Conservation (phyloP, 768 basidiomycete species). For the Termitomyces bulborhizus region DNA sequence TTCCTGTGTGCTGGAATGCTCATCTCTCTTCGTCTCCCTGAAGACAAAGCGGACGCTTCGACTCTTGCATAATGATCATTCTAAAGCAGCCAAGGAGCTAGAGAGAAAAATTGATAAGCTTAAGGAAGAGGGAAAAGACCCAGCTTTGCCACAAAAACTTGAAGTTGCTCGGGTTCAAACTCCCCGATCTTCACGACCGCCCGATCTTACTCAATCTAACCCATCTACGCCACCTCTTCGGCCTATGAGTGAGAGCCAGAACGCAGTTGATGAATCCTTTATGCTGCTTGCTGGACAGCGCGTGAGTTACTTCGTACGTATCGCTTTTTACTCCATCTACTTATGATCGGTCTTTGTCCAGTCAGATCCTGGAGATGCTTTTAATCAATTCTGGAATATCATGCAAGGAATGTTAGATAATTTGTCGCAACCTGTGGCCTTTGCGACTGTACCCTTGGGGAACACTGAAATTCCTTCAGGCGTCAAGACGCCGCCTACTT, state of each 20-base stretch:
- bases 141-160: conserved; percentile 60
- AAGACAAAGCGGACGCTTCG: conserved; percentile 75
- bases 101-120: conserved; percentile 67
- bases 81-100: conserved; percentile 64
- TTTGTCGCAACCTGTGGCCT: conserved; percentile 80
- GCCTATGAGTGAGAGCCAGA: conserved; percentile 47
- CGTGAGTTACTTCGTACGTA: conserved; percentile 32
- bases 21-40: conserved; percentile 6
- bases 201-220: conserved; percentile 29
- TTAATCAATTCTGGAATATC: conserved; percentile 86
- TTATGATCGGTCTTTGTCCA: conserved; percentile 17
- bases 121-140: conserved; percentile 73
- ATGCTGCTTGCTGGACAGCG: conserved; percentile 78
- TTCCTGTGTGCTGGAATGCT: neutral
- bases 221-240: conserved; percentile 43
- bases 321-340: conserved; percentile 6
- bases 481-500: conserved; percentile 19
- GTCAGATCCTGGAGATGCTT: conserved; percentile 82
- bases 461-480: conserved; percentile 26
- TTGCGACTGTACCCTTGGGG: conserved; percentile 73
- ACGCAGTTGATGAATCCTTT: conserved; percentile 80
- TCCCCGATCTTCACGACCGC: conserved; percentile 24
- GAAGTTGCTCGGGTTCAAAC: conserved; percentile 21
- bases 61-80: conserved; percentile 71
- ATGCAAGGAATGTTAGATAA: conserved; percentile 85